Conservation (phyloP, 2,329 filamentous ascomycete genomes). For the Graphilbum sp. region DNA sequence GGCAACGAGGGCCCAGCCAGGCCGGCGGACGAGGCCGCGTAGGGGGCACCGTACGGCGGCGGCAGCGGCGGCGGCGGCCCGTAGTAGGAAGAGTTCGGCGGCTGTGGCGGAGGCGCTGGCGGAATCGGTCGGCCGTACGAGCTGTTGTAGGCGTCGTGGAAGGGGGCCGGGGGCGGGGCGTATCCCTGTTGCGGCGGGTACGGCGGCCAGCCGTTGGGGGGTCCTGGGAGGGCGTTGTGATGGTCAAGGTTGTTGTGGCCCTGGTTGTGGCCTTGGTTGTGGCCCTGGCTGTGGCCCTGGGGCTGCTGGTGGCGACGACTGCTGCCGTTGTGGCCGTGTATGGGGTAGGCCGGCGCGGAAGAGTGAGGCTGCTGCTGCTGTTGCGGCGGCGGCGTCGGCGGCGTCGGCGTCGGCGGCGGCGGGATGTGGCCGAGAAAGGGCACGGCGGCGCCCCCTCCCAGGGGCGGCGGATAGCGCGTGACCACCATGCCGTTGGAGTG, state of each 20-base stretch:
- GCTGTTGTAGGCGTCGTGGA: constrained; percentile 3
- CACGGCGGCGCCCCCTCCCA: constrained; percentile 16
- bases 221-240: no score
- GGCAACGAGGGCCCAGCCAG: constrained; percentile 10
- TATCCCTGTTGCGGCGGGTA: no score
- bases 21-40: constrained; percentile 7
- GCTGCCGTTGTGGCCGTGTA: no score
- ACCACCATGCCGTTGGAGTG: constrained; percentile 18
- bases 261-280: neutral
- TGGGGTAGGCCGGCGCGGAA: no score
- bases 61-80: constrained; percentile 6
- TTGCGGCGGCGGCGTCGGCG: constrained; percentile 3
- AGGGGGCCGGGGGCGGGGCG: no score
- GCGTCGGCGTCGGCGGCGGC: constrained; percentile 9
- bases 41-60: no score
- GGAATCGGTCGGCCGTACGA: constrained; percentile 3
- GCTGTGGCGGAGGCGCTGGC: neutral
- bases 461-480: constrained; percentile 19
- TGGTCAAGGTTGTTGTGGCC: no score
- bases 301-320: no score
- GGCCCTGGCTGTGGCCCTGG: constrained; percentile 4
- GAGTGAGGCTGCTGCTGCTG: constrained; percentile 6
- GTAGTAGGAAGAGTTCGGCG: constrained; percentile 4
- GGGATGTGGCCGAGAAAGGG: constrained; percentile 13
- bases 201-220: no score